Conservation (phyloP, 371 early-diverging fungal species). For the Mucor sp. region DNA sequence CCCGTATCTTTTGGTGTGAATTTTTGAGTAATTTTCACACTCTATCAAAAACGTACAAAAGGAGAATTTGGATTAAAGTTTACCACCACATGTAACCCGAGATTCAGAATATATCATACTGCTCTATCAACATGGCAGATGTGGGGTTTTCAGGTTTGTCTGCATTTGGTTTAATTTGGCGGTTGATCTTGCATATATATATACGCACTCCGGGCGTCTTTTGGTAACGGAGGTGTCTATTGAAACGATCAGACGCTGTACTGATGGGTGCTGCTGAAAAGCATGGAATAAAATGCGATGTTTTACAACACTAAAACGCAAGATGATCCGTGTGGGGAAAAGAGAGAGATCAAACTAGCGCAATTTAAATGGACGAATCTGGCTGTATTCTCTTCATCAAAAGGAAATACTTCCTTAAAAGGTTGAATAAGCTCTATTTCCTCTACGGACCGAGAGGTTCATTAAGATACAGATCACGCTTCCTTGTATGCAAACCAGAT, state of each 20-base stretch:
- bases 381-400: background rate
- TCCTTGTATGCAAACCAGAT: background rate
- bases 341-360: background rate
- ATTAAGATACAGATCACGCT: background rate
- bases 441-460: background rate
- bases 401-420: background rate
- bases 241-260: background rate
- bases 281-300: background rate
- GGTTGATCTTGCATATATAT: too few species aligned
- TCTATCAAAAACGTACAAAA: too few species aligned
- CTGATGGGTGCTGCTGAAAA: background rate
- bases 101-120: too few species aligned
- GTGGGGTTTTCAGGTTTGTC: background rate
- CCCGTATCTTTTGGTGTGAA: too few species aligned
- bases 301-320: background rate
- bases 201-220: too few species aligned
- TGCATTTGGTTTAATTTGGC: background rate
- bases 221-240: too few species aligned
- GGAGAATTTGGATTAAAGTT: too few species aligned
- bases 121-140: too few species aligned
- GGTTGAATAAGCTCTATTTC: background rate
- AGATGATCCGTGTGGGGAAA: conserved; percentile 1
- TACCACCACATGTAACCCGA: too few species aligned
- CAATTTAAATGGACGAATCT: background rate
- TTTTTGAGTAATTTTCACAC: too few species aligned